These are phyloP conservation scores for Xylaria sp. DNA, from an alignment of 2,329 filamentous ascomycete species.

Conservation along the genomic window DNA sequence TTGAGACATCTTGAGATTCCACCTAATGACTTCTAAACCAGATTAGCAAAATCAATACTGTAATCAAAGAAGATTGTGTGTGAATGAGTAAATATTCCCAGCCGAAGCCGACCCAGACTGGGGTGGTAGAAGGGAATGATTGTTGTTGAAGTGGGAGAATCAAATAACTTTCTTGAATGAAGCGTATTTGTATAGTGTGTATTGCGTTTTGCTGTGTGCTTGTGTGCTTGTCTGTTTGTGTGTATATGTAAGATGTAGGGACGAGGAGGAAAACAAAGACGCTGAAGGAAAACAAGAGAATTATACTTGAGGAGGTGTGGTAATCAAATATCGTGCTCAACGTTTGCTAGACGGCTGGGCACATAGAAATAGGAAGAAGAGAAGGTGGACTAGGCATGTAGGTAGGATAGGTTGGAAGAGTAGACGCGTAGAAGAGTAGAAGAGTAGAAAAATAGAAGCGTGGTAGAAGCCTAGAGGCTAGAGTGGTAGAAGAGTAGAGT, in stretches of 20 bases:
- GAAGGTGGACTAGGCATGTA: background rate
- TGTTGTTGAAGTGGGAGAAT: constrained; percentile 10
- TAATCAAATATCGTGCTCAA: background rate
- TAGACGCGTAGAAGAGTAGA: background rate
- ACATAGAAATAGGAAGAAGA: background rate
- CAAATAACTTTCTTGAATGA: background rate
- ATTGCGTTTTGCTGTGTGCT: constrained; percentile 2
- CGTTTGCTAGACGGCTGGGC: background rate
- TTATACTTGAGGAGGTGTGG: background rate
- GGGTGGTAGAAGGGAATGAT: constrained; percentile 14
- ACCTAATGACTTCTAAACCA: background rate
- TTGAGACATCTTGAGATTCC: background rate
- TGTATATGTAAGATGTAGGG: constrained; percentile 8
- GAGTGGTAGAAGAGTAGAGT: background rate
- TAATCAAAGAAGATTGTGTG: constrained; percentile 20
- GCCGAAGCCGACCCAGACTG: constrained; percentile 9
- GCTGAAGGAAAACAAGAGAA: constrained; percentile 22
- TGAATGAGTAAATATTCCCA: background rate
- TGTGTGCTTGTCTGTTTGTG: constrained; percentile 16
- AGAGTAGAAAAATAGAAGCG: background rate
- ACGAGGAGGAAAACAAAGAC: constrained; percentile 18
- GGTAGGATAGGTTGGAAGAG: background rate
- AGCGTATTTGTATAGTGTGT: constrained; percentile 11
- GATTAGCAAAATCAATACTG: background rate
- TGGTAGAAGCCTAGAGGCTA: background rate